A percentile compares a stretch with the other conserved stretches of the same genome.
These are phyloP conservation scores for Miamiensis avidus DNA, from an alignment of 169 alveolate genomes.

Conservation along the genomic window DNA sequence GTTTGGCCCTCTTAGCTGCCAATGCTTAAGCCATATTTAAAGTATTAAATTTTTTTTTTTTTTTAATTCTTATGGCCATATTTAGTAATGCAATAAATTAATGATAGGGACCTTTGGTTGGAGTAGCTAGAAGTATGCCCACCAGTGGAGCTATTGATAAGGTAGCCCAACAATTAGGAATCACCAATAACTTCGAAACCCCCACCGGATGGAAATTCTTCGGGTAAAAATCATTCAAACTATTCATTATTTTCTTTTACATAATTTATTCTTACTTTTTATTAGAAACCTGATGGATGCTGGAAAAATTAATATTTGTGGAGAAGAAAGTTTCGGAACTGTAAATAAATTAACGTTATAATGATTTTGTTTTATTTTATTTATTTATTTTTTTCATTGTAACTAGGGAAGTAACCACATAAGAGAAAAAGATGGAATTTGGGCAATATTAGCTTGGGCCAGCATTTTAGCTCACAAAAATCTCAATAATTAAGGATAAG, in stretches of 20 bases:
- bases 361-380: no score
- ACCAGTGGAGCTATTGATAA: constrained; percentile 93
- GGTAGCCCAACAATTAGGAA: constrained; percentile 91
- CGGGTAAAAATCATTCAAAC: constrained; percentile 54
- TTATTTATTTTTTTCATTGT: background rate
- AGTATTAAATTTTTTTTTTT: background rate
- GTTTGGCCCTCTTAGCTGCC: constrained; percentile 92
- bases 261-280: no score
- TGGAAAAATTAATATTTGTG: constrained; percentile 88
- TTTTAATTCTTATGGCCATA: no score
- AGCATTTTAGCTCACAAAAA: constrained; percentile 91
- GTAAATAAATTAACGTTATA: constrained; percentile 87
- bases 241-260: background rate
- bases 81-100: constrained; percentile 27
- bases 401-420: background rate
- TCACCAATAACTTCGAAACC: constrained; percentile 85
- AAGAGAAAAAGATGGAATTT: constrained; percentile 96
- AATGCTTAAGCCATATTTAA: constrained; percentile 87
- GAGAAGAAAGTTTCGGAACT: constrained; percentile 97
- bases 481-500: constrained; percentile 57
- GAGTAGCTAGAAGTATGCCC: constrained; percentile 97
- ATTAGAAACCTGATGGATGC: constrained; percentile 93
- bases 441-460: constrained; percentile 97
- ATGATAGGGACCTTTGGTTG: constrained; percentile 80
- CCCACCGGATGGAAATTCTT: constrained; percentile 99